A percentile compares a stretch with the other conserved stretches of the same genome.
phyloP scores from a whole-genome alignment of 805 yeast species.

The Pichia scutulata region DNA sequence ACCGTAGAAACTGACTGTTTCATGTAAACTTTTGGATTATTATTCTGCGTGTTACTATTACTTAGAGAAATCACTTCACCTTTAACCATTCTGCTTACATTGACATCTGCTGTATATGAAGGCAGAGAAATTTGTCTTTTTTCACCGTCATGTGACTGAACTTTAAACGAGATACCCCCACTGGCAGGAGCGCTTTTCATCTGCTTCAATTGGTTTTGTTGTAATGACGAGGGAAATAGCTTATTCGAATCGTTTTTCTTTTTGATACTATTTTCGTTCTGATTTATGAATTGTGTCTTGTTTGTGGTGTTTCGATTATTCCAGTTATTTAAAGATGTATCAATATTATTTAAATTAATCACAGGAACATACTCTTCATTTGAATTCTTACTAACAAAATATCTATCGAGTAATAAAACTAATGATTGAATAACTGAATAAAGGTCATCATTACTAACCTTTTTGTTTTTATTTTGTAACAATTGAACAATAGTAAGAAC shows the following conservation, averaged over 20 bases:
- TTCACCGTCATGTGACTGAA: conserved; percentile 4
- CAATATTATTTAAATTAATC: not conserved
- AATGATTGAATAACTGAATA: conserved; percentile 23
- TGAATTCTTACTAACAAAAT: not conserved
- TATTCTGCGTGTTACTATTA: not conserved
- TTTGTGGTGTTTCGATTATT: not conserved
- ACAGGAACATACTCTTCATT: not conserved
- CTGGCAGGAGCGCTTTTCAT: conserved; percentile 1
- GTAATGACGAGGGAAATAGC: not conserved
- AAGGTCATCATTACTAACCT: conserved; percentile 15
- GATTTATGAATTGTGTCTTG: not conserved
- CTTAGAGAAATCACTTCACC: not conserved
- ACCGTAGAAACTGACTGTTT: not conserved
- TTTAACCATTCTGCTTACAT: conserved; percentile 11
- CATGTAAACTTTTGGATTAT: not conserved
- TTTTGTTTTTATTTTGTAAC: not conserved
- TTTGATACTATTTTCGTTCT: not conserved
- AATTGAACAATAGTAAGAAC: conserved; percentile 21
- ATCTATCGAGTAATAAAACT: conserved; percentile 21
- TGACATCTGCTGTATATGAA: conserved; percentile 16
- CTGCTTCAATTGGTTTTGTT: not conserved
- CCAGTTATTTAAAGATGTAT: not conserved
- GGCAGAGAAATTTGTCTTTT: conserved; percentile 12
- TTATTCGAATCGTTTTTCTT: not conserved
- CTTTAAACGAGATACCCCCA: conserved; percentile 5